Conservation (phyloP, 2,329 filamentous ascomycete species). For the Mycosphaerella sp. region DNA sequence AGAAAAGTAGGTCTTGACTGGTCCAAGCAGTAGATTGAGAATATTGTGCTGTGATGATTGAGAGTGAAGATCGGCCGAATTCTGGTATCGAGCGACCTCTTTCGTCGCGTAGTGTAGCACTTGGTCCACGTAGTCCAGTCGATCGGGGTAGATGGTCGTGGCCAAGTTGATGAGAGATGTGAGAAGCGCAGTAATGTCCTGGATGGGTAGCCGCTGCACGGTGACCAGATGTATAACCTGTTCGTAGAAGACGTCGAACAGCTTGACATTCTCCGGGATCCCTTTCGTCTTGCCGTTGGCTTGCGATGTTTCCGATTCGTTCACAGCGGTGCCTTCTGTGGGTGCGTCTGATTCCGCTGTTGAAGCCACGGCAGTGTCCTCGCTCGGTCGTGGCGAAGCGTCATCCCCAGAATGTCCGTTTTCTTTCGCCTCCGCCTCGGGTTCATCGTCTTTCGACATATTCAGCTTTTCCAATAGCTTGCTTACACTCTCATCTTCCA, state of each 20-base stretch:
- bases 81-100: slow-evolving; percentile 82
- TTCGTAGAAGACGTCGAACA: slow-evolving; percentile 96
- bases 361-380: slow-evolving; percentile 18
- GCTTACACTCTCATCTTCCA: slow-evolving; percentile 76
- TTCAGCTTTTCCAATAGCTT: slow-evolving; percentile 72
- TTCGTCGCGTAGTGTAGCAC: slow-evolving; percentile 80
- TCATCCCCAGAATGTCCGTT: slow-evolving; percentile 25
- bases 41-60: slow-evolving; percentile 81
- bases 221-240: slow-evolving; percentile 92
- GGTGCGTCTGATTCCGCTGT: slow-evolving; percentile 28
- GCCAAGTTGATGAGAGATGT: slow-evolving; percentile 93
- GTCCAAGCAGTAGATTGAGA: slow-evolving; percentile 81
- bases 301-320: slow-evolving; percentile 27
- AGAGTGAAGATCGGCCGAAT: slow-evolving; percentile 92
- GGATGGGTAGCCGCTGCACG: slow-evolving; percentile 81
- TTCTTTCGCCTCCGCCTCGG: slow-evolving; percentile 31
- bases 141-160: slow-evolving; percentile 89
- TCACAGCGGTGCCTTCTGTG: slow-evolving; percentile 16
- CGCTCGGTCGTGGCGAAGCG: slow-evolving; percentile 14
- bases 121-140: slow-evolving; percentile 91
- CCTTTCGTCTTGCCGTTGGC: slow-evolving; percentile 45
- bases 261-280: slow-evolving; percentile 70
- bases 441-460: slow-evolving; percentile 52
- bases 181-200: slow-evolving; percentile 87
- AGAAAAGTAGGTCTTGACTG: slow-evolving; percentile 81